These are phyloP conservation scores for Sugiyamaella valdiviana DNA, from an alignment of 805 yeast genomes.

Conservation along the genomic window DNA sequence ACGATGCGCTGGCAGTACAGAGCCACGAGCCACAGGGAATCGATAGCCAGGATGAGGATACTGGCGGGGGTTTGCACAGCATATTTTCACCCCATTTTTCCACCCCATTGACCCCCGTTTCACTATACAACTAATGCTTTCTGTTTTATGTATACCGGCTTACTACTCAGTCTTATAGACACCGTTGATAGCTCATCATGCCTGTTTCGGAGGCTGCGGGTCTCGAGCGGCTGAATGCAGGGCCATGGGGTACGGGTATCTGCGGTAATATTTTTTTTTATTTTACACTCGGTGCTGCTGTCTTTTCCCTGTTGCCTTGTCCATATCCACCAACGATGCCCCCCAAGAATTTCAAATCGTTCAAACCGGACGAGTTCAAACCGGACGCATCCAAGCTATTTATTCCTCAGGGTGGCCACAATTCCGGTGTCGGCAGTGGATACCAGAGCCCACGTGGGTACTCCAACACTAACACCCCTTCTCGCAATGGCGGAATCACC, in stretches of 20 bases:
- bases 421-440: not conserved
- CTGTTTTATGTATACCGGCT: too few relatives aligned
- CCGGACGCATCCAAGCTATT: conserved; percentile 4
- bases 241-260: not conserved
- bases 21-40: too few relatives aligned
- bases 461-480: not conserved
- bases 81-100: too few relatives aligned
- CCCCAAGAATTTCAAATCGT: conserved; percentile 15
- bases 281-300: not conserved
- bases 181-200: not conserved
- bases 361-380: conserved; percentile 1
- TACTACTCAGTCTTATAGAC: not conserved
- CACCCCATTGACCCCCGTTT: too few relatives aligned
- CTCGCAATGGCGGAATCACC: conserved; percentile 15
- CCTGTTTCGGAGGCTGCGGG: not conserved
- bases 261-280: conserved; percentile 5
- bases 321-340: conserved; percentile 5
- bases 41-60: too few relatives aligned
- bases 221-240: not conserved
- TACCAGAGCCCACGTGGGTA: conserved; percentile 4
- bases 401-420: conserved; percentile 7
- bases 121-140: too few relatives aligned
- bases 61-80: too few relatives aligned
- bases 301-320: not conserved
- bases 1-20: too few relatives aligned